A percentile compares a stretch with the other conserved stretches of the same genome.
These are phyloP conservation scores for Cyphellophora europaea DNA, from an alignment of 2,329 filamentous ascomycete species.

Conservation along the genomic window DNA sequence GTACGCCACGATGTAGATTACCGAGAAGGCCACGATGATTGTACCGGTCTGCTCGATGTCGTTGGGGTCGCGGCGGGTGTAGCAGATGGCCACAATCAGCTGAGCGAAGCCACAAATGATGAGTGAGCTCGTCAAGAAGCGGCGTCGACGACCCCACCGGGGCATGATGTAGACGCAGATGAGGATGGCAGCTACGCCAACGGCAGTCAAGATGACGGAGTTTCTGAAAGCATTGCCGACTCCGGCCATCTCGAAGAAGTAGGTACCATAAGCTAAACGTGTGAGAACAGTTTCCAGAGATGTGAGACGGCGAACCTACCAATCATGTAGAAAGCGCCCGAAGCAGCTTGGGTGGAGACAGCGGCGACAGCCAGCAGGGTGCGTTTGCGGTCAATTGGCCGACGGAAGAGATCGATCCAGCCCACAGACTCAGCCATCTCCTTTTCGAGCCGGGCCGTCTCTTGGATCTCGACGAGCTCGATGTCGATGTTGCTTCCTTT, in stretches of 20 bases:
- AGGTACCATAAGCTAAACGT: slow-evolving; percentile 42
- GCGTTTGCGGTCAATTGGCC: slow-evolving; percentile 43
- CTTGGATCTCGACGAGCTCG: slow-evolving; percentile 26
- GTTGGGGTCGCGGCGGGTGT: slow-evolving; percentile 33
- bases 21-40: slow-evolving; percentile 43
- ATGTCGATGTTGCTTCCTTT: slow-evolving; percentile 22
- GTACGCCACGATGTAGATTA: slow-evolving; percentile 46
- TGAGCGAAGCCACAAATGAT: slow-evolving; percentile 44
- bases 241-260: slow-evolving; percentile 52
- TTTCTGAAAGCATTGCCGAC: slow-evolving; percentile 49
- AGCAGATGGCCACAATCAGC: slow-evolving; percentile 44
- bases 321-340: slow-evolving; percentile 49
- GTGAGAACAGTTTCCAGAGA: not conserved
- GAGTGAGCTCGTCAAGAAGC: slow-evolving; percentile 44
- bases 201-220: slow-evolving; percentile 44
- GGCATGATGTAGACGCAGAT: slow-evolving; percentile 46
- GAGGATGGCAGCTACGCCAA: slow-evolving; percentile 47
- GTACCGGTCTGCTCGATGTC: slow-evolving; percentile 29
- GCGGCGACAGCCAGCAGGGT: slow-evolving; percentile 40
- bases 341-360: slow-evolving; percentile 43
- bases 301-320: slow-evolving; percentile 24
- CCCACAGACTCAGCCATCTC: slow-evolving; percentile 26
- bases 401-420: slow-evolving; percentile 40
- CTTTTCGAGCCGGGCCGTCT: slow-evolving; percentile 26
- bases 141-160: slow-evolving; percentile 42